phyloP scores from a whole-genome alignment of 2,329 filamentous ascomycete species.

The Paramyrothecium roridum region DNA sequence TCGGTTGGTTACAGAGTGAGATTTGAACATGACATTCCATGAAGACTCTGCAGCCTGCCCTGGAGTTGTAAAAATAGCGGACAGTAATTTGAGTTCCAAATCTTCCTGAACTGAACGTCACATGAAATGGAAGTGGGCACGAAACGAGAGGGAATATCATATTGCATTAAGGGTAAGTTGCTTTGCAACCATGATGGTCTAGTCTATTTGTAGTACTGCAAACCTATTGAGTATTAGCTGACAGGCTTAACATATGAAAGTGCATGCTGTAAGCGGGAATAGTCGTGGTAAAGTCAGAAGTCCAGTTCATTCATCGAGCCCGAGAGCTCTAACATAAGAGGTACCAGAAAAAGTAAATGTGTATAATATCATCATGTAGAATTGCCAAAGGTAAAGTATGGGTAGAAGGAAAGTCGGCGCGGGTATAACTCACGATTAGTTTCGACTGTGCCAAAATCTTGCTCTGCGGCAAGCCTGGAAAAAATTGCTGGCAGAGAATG shows the following conservation, averaged over 20 bases:
- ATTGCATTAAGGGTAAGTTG: not conserved
- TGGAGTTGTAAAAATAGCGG: constrained; percentile 25
- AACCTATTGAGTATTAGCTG: not conserved
- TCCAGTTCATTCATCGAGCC: constrained; percentile 79
- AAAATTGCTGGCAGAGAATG: no score
- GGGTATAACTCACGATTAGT: constrained; percentile 28
- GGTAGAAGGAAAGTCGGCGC: constrained; percentile 6
- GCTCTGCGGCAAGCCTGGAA: not conserved
- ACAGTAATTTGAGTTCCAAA: constrained; percentile 1
- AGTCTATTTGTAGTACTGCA: no score
- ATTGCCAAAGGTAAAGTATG: constrained; percentile 17
- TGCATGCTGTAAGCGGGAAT: not conserved
- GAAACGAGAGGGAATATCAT: not conserved
- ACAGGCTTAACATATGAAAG: constrained; percentile 4
- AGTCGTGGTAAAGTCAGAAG: constrained; percentile 62
- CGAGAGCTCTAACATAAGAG: constrained; percentile 84
- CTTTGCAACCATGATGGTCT: no score
- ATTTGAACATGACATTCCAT: constrained; percentile 12
- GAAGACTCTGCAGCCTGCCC: constrained; percentile 16
- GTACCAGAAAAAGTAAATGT: constrained; percentile 82
- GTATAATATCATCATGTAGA: constrained; percentile 69
- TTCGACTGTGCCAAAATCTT: not conserved
- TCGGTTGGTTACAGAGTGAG: constrained; percentile 14
- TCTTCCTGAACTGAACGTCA: not conserved
- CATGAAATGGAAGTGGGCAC: not conserved